Percentiles rank a stretch among this genome's conserved stretches.
Evolutionary conservation across 177 flowering plant species (phyloP).

Genomic region (Tripterygium wilfordii): DNA sequence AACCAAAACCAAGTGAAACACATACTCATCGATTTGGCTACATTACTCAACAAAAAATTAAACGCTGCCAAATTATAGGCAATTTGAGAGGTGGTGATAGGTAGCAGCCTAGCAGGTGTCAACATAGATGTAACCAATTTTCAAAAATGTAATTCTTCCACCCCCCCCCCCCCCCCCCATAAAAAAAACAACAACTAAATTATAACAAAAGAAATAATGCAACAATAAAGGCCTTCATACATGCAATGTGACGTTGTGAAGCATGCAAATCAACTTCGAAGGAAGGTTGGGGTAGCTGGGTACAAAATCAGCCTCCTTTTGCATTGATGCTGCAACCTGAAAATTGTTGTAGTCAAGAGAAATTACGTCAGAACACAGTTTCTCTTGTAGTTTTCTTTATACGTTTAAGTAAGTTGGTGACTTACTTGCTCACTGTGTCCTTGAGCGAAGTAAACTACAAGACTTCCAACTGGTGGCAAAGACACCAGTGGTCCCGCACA

Average conservation of each 20-base stretch:
- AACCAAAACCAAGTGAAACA: too few relatives aligned
- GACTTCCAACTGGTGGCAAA: slow-evolving; percentile 90
- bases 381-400: neutral
- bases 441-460: slow-evolving; percentile 96
- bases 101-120: too few relatives aligned
- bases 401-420: slow-evolving; percentile 1
- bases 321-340: slow-evolving; percentile 97
- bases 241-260: slow-evolving; percentile 82
- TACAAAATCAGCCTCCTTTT: slow-evolving; percentile 71
- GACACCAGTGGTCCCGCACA: slow-evolving; percentile 97
- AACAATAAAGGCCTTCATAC: slow-evolving; percentile 34
- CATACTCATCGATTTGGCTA: too few relatives aligned
- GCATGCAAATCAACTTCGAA: slow-evolving; percentile 83
- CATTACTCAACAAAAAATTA: too few relatives aligned
- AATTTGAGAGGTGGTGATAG: too few relatives aligned
- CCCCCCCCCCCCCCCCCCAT: too few relatives aligned
- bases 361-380: slow-evolving; percentile 4
- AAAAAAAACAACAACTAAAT: too few relatives aligned
- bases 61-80: too few relatives aligned
- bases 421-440: slow-evolving; percentile 98
- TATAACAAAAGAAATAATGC: neutral
- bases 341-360: neutral
- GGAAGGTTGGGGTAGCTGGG: slow-evolving; percentile 92
- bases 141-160: too few relatives aligned
- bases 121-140: too few relatives aligned